phyloP scores from a whole-genome alignment of 225 moss, liverwort and hornwort species.

The Pleurozium schreberi region DNA sequence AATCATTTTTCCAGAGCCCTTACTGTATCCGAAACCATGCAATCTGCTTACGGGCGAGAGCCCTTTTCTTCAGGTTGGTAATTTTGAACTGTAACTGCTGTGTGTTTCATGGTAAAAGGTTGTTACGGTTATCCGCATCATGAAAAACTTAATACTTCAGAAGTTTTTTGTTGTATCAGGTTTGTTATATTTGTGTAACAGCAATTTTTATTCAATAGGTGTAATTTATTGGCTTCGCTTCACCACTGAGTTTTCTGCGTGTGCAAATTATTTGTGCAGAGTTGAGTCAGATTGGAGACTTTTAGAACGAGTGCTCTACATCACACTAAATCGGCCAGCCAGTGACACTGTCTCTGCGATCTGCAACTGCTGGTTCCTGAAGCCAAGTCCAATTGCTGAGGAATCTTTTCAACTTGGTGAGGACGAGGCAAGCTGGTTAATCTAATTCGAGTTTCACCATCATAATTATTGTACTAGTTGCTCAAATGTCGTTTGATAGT shows the following conservation, averaged over 20 bases:
- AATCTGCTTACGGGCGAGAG: background rate
- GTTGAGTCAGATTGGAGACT: slow-evolving; percentile 1
- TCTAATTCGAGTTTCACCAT: background rate
- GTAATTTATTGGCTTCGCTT: background rate
- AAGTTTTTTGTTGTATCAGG: background rate
- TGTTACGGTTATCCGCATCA: background rate
- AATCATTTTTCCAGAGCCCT: slow-evolving; percentile 2
- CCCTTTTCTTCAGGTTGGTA: slow-evolving; percentile 8
- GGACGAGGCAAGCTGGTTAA: background rate
- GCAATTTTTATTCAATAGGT: background rate
- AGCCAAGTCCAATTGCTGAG: background rate
- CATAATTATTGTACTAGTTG: background rate
- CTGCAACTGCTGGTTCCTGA: too few species aligned
- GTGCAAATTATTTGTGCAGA: slow-evolving; percentile 6
- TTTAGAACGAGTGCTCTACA: background rate
- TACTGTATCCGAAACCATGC: background rate
- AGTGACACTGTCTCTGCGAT: too few species aligned
- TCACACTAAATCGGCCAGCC: background rate
- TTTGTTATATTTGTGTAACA: background rate
- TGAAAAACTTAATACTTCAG: background rate
- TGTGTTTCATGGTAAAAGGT: background rate
- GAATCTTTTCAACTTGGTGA: background rate
- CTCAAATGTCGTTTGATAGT: background rate
- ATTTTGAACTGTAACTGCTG: background rate
- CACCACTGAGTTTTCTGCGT: background rate